Base-by-base conservation (phyloP, 768 basidiomycete genomes). In the Calocybe gangraenosa region DNA sequence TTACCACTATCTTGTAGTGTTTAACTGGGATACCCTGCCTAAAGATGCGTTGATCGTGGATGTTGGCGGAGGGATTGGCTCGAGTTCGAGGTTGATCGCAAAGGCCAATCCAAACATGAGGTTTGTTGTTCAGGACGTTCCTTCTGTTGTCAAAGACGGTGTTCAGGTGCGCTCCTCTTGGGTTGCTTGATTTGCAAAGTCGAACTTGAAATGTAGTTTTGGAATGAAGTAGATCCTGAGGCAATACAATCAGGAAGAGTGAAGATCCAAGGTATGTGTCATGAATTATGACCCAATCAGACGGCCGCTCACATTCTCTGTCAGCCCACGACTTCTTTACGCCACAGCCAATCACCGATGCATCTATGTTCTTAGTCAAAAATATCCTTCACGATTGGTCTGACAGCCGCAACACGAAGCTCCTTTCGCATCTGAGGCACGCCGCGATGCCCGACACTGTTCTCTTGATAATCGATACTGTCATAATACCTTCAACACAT, bases 331-430 rank as follows among this genome's bases (percentile, higher is more conserved):
- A 68, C 57, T 71, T 73, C 54, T 67, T 73, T 44, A 46, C 43
- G 0, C 52, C 64, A 1, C 69, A 73, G 51, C 66, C 68, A 1
- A 45, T 64, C 31, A 55, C 49, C 18, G 54, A 67, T 22, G 66
- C 67, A 5, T 54, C 60, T 0, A 63, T 72, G 2, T 74, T 66
- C 54, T 48, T 73, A 34, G 17, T 70, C 17, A 58, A 65, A 7
- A 42, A 55, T 25, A 62, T 70, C 36, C 46, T 71, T 21, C 71
- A 74, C 53, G 65, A 72, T 46, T 70, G 70, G 69, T 47, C 66
- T 3, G 66, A 70, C 47, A 44, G 55, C 1, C 54, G 63, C 32
- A 54, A 52, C 42, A 37, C 38, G 10, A 53, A 56, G 30, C 66
- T 73, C 42, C 55, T 74, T 13, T 49, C 51, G 10, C 55, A 62